Evolutionary conservation across 208 protist species (phyloP).

Genomic region (Acanthamoeba divionensis): DNA sequence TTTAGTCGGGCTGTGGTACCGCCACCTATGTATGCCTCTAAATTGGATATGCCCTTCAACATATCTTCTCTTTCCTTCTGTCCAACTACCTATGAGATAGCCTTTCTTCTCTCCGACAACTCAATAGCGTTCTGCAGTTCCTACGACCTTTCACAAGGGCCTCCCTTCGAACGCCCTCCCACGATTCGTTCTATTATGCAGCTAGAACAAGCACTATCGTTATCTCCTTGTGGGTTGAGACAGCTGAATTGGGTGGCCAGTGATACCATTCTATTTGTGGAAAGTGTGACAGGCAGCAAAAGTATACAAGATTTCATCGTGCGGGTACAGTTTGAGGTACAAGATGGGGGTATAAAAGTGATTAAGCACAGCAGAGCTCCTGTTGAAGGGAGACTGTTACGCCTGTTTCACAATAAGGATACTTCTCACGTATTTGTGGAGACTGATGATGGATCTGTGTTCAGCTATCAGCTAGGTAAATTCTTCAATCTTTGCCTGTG

Average conservation of each 20-base stretch:
- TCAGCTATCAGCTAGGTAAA: too few species aligned
- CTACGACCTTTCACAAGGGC: neutral
- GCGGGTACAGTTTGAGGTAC: neutral
- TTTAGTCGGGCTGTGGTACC: conserved; percentile 63
- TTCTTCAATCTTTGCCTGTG: too few species aligned
- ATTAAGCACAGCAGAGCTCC: neutral
- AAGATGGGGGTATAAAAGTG: neutral
- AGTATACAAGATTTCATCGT: conserved; percentile 2
- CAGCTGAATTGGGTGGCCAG: neutral
- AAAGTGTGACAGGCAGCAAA: neutral
- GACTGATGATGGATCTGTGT: neutral
- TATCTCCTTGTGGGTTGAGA: neutral
- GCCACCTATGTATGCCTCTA: conserved; percentile 69
- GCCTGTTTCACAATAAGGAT: conserved; percentile 51
- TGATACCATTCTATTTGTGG: neutral
- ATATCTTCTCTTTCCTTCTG: neutral
- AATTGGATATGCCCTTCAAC: conserved; percentile 5
- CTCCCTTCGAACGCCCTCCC: neutral
- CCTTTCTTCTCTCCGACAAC: neutral
- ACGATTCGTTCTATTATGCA: neutral
- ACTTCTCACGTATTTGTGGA: neutral
- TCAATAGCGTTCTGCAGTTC: conserved; percentile 29
- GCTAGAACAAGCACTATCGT: neutral
- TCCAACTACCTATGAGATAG: conserved; percentile 7
- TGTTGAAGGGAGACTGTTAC: neutral